phyloP scores from a whole-genome alignment of 2,329 filamentous ascomycete species.

The Clonostachys solani region DNA sequence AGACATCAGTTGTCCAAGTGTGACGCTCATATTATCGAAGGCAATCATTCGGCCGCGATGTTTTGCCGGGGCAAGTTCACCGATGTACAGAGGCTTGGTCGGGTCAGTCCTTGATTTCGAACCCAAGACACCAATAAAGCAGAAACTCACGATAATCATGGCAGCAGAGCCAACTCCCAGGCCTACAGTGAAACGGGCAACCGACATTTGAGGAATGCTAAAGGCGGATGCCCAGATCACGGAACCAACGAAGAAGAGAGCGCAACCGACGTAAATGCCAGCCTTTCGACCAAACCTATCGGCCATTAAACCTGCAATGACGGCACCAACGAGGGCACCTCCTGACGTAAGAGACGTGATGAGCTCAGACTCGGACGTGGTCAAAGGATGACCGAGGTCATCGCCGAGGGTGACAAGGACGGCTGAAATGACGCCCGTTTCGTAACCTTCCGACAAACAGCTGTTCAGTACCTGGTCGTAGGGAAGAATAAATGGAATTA shows the following conservation, averaged over 20 bases:
- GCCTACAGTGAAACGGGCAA: conserved; percentile 36
- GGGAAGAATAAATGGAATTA: background rate
- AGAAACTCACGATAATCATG: conserved; percentile 30
- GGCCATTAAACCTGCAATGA: conserved; percentile 15
- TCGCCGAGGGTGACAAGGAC: conserved; percentile 35
- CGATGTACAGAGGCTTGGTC: conserved; percentile 31
- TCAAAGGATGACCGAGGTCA: conserved; percentile 29
- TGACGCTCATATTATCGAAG: conserved; percentile 41
- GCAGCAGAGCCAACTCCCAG: conserved; percentile 42
- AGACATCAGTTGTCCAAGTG: conserved; percentile 31
- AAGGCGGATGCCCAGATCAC: conserved; percentile 18
- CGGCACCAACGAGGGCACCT: conserved; percentile 16
- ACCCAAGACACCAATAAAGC: too few relatives aligned
- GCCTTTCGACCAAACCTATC: conserved; percentile 17
- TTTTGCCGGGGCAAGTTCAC: conserved; percentile 42
- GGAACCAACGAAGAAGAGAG: conserved; percentile 14
- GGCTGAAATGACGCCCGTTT: conserved; percentile 44
- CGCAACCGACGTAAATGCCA: conserved; percentile 17
- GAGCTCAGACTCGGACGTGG: conserved; percentile 40
- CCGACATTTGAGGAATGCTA: conserved; percentile 16
- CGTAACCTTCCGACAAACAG: conserved; percentile 25
- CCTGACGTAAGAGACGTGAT: conserved; percentile 46
- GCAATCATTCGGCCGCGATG: conserved; percentile 43
- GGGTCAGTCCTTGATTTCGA: too few relatives aligned
- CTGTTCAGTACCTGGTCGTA: too few relatives aligned